These are phyloP conservation scores for Xanthoceras sorbifolium DNA, from an alignment of 345 rosid genomes.

Conservation along the genomic window DNA sequence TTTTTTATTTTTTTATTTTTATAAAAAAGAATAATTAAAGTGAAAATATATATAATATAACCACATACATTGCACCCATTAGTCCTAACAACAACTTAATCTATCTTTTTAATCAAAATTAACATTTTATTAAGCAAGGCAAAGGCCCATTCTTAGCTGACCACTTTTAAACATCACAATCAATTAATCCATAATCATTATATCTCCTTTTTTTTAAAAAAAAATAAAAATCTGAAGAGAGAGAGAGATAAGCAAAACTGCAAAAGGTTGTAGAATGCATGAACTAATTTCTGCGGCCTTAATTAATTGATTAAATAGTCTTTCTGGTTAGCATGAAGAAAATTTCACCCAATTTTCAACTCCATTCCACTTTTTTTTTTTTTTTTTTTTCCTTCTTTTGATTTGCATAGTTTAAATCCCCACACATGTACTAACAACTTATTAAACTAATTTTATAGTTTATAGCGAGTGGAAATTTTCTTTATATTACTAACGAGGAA, in stretches of 20 bases:
- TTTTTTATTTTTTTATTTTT: too few species aligned
- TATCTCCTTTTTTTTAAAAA: not conserved
- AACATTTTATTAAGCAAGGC: not conserved
- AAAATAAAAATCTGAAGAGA: too few species aligned
- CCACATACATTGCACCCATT: not conserved
- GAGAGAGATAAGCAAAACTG: not conserved
- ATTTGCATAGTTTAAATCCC: too few species aligned
- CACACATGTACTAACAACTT: too few species aligned
- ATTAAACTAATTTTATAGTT: too few species aligned
- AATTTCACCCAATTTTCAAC: not conserved
- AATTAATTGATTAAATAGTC: not conserved
- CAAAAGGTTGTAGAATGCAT: not conserved
- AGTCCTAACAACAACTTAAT: not conserved
- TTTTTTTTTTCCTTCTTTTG: too few species aligned
- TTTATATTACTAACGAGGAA: too few species aligned
- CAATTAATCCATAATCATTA: not conserved
- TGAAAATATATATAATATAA: not conserved
- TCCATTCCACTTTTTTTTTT: too few species aligned
- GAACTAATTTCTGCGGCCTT: not conserved
- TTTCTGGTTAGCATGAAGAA: not conserved
- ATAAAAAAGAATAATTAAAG: not conserved
- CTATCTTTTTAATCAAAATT: not conserved
- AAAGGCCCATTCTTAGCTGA: not conserved
- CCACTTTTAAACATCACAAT: slow-evolving; percentile 17
- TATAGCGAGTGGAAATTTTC: too few species aligned